Base-by-base conservation (phyloP, 2,329 filamentous ascomycete species). In the Stenocarpella maydis region DNA sequence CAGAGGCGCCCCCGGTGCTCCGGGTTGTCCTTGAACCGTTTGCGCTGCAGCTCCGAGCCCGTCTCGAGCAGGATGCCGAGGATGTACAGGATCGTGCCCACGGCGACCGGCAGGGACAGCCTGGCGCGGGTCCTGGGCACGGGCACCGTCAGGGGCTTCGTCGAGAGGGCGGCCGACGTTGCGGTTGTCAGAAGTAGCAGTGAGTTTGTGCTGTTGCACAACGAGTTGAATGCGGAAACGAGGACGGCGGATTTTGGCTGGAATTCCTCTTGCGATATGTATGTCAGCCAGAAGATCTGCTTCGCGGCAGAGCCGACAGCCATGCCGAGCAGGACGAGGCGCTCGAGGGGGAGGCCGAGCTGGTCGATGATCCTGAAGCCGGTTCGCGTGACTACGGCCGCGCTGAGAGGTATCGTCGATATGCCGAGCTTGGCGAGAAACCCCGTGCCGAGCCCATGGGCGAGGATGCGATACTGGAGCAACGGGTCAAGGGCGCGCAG, bases 41-140 rank as follows among this genome's bases (percentile, higher is more conserved):
- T 77, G 68, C 89, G 83, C 77, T 91, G 89, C 34, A 84, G 74
- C 78, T 91, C 89, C 0, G 86, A 81, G 4, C 84, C 73, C 6
- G 85, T 82, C 77, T 91, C 89, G 5, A 86, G 79, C 5, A 81
- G 68, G 37, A 90, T 81, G 12, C 88, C 88, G 5, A 82, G 73
- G 5, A 78, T 75, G 75, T 87, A 91, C 54, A 88, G 72, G 0
- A 77, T 75, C 1, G 80, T 74, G 10, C 88, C 88, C 15, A 87
- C 76, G 21, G 86, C 76, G 26, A 88, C 74, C 58, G 76, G 75
- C 7, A 79, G 68, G 10, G 77, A 75, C 10, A 78, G 63, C 34
- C 66, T 61, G n/a, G 76, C 24, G 78, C 78, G 26, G 73, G 76
- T 71, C 80, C 83, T 19, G 77, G 67, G 47, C 6, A 76, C 67